Conservation (phyloP, 768 basidiomycete species). For the Stropharia rugosoannulata region DNA sequence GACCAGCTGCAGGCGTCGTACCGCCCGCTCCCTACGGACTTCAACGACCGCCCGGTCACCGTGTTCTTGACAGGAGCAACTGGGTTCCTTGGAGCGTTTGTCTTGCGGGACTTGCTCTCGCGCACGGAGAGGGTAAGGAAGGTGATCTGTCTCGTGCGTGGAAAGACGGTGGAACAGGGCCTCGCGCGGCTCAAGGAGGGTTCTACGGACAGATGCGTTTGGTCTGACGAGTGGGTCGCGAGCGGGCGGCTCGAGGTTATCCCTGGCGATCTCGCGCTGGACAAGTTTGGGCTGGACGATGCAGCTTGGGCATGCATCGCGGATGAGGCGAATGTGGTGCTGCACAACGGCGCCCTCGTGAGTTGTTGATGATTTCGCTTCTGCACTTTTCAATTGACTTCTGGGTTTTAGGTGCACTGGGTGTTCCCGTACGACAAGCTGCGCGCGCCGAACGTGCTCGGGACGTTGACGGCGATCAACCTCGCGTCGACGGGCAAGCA, state of each 20-base stretch:
- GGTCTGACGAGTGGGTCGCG: conserved; percentile 82
- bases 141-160: conserved; percentile 92
- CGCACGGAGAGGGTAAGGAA: conserved; percentile 66
- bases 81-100: conserved; percentile 94
- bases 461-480: conserved; percentile 81
- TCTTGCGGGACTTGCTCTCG: conserved; percentile 76
- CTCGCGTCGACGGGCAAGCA: conserved; percentile 73
- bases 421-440: conserved; percentile 96
- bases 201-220: conserved; percentile 77
- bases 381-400: too few relatives aligned
- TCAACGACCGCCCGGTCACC: conserved; percentile 53
- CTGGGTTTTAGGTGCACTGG: conserved; percentile 99
- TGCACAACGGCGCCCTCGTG: conserved; percentile 98
- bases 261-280: conserved; percentile 77
- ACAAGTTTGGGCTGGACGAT: conserved; percentile 69
- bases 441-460: conserved; percentile 88
- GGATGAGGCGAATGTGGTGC: conserved; percentile 72
- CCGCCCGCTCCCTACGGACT: conserved; percentile 56
- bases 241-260: conserved; percentile 74
- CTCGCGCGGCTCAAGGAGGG: conserved; percentile 69
- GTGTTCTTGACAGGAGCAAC: conserved; percentile 97
- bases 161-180: conserved; percentile 58
- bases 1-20: conserved; percentile 61
- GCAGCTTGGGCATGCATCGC: conserved; percentile 67
- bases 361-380: conserved; percentile 26